Percentiles rank a stretch among this genome's conserved stretches.
These are phyloP conservation scores for Hanseniaspora occidentalis DNA, from an alignment of 805 yeast species.

Conservation along the genomic window DNA sequence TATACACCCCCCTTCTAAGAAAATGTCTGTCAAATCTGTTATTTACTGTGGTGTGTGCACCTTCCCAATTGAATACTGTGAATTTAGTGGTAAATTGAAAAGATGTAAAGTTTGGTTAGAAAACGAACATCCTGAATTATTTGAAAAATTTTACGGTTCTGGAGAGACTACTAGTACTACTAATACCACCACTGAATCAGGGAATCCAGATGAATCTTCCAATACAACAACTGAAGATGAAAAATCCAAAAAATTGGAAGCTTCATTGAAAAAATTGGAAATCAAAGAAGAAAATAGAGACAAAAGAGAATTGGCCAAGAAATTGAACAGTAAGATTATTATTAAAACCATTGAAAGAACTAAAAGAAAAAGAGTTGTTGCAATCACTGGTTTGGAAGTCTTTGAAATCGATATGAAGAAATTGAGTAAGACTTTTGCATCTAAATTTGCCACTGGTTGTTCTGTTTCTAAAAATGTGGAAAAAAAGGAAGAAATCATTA, in stretches of 20 bases:
- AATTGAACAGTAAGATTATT: conserved; percentile 65
- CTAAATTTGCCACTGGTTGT: conserved; percentile 93
- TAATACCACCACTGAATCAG: conserved; percentile 5
- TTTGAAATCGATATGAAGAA: conserved; percentile 84
- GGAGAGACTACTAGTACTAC: conserved; percentile 40
- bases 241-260: conserved; percentile 69
- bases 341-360: conserved; percentile 85
- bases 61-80: conserved; percentile 86
- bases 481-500: conserved; percentile 80
- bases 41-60: conserved; percentile 70
- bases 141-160: conserved; percentile 41
- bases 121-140: conserved; percentile 45
- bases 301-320: conserved; percentile 71
- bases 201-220: conserved; percentile 26
- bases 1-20: background rate
- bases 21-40: conserved; percentile 27
- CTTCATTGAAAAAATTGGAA: conserved; percentile 75
- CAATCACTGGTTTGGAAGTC: conserved; percentile 79
- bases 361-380: conserved; percentile 75
- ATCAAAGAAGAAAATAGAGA: conserved; percentile 75
- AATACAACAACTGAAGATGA: conserved; percentile 55
- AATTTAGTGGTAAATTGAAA: conserved; percentile 70
- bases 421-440: conserved; percentile 81
- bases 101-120: conserved; percentile 78
- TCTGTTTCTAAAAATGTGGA: conserved; percentile 82